Evolutionary conservation across 2,329 filamentous ascomycete species (phyloP), one percentile per base, ranked within the genome.

Genomic region (Onygenales sp.): DNA sequence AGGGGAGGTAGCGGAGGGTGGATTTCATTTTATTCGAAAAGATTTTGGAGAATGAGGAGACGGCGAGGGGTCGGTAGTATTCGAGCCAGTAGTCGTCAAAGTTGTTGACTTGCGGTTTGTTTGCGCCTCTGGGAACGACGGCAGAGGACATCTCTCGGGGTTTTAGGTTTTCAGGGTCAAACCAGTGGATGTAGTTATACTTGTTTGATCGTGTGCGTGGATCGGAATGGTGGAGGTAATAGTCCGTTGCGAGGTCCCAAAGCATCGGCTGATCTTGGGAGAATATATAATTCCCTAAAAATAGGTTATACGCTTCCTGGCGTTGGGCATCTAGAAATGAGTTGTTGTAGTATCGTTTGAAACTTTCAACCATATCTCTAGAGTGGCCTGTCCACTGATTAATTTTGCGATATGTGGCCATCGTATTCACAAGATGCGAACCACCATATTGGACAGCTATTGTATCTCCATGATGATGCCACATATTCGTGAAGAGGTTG

Each of bases 361-460:
- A 96, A 68, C 89, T 95, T 72, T 98, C 93, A 21, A 98, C 91
- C 92, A 98, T 97, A 69, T 98, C 93, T 60, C 93, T 82, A 2
- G 92, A 96, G 68, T 95, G 90, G 62, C 89, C 95, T 27, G 90
- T 95, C 93, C 93, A 98, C 68, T 97, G 92, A 61, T 97, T 97
- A 68, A 96, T 95, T 72, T 97, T 97, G 54, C 93, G 87, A 69
- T 98, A 98, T 4, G 93, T 98, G 60, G 95, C 91, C 91, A 98
- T 97, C 0, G 93, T 98, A 67, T 98, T 98, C 62, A 98, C 93
- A 0, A 98, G 80, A 69, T 98, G 93, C 2, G 91, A 97, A 8
- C 93, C 93, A 54, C 93, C 93, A 62, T 98, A 98, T 67, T 98
- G 93, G 52, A 97, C 87, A 1, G 93, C 93, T 63, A 98, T 97